Conservation (phyloP, 352 stramenopile genomes). For the Heterotrichella gracilis region DNA sequence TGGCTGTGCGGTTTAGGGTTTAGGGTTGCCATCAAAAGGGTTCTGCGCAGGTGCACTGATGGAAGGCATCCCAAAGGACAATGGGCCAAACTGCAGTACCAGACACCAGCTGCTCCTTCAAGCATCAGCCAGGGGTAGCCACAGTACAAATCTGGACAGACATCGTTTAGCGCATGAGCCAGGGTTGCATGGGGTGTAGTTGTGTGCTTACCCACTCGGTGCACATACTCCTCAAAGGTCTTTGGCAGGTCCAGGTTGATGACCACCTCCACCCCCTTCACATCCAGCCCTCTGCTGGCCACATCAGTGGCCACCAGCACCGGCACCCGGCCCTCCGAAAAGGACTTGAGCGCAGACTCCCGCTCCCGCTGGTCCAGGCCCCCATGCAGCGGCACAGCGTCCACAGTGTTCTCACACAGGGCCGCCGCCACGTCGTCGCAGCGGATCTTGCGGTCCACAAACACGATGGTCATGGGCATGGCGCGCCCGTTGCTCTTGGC, state of each 20-base stretch:
- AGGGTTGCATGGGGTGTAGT: no score
- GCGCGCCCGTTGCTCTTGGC: conserved; percentile 27
- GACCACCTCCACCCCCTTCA: conserved; percentile 68
- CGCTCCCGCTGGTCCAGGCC: conserved; percentile 65
- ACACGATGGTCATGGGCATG: conserved; percentile 80
- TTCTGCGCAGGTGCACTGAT: no score
- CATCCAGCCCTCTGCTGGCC: conserved; percentile 72
- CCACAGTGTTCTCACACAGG: conserved; percentile 84
- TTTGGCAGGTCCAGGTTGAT: conserved; percentile 81
- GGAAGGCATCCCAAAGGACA: no score
- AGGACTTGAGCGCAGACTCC: conserved; percentile 62
- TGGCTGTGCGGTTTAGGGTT: no score
- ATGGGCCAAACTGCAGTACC: no score
- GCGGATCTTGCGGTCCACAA: conserved; percentile 88
- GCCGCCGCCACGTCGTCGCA: conserved; percentile 62
- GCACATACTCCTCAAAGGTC: conserved; percentile 72
- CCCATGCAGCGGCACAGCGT: conserved; percentile 79
- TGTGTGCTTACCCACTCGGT: conserved; percentile 80
- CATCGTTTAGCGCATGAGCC: no score
- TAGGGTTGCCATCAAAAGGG: no score
- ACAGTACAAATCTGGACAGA: no score
- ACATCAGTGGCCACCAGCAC: conserved; percentile 87
- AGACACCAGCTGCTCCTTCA: no score
- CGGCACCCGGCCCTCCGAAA: conserved; percentile 52
- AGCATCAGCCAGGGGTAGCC: no score